Evolutionary conservation across 177 flowering plant genomes (phyloP), one percentile per base, ranked within the genome.

Genomic region (Vitis hybrid): DNA sequence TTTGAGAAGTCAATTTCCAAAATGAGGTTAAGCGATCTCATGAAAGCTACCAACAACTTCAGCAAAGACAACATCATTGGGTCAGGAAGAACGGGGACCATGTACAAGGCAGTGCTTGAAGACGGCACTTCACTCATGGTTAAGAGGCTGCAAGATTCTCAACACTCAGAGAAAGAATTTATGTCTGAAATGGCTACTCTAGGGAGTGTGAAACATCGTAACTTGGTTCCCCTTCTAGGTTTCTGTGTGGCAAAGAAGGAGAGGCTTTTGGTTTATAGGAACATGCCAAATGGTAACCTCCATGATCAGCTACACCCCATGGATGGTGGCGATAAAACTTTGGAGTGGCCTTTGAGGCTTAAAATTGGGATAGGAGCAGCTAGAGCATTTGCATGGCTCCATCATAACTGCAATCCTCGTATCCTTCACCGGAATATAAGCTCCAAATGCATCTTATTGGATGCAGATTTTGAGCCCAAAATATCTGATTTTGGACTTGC

Each of bases 401-500:
- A 90, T 67, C 93, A 90, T 70, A 85, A 33, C 69, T 93, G 93
- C 81, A 90, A 91, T 56, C 97, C 98, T 19, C 85, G 97, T 2
- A 87, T 93, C 48, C 76, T 91, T 22, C 98, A 91, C 68, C 78
- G 97, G 26, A 93, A 91, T 74, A 87, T 93, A 75, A 93, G 94
- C 74, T 89, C 98, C 5, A 80, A 77, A 14, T 77, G 83, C 74
- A 80, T 80, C 10, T 59, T 80, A 14, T 48, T 80, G 66, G 91
- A 90, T 75, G 81, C 74, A 31, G 82, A 84, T 62, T 90, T 79
- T 68, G 93, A 88, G 77, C 95, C 98, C 3, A 85, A 80, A 64
- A 85, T 93, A 62, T 90, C 98, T 22, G 94, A 91, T 79, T 91
- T 93, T 68, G 95, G 97, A 33, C 91, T 90, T 10, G 98, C 97